phyloP scores from a whole-genome alignment of 352 stramenopile genomes.

The Pythium pyrilobum region DNA sequence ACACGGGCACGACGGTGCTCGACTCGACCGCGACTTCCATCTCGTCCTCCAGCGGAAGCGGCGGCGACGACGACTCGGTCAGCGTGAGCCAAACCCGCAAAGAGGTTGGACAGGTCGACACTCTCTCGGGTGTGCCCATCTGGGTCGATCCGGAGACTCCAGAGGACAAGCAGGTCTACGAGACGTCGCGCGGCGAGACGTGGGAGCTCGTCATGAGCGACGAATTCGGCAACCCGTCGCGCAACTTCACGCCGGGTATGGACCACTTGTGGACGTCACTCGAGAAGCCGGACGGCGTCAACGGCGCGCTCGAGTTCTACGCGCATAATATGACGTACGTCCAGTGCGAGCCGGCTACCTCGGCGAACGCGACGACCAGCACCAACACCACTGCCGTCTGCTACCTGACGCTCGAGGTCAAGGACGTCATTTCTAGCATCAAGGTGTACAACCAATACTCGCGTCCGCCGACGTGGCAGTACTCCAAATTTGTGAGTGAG shows the following conservation, averaged over 20 bases:
- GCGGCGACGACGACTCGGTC: not conserved
- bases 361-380: constrained; percentile 8
- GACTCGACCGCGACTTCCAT: constrained; percentile 1
- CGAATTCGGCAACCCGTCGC: constrained; percentile 76
- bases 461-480: constrained; percentile 44
- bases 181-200: constrained; percentile 35
- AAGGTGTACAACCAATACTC: constrained; percentile 70
- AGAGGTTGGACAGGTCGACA: constrained; percentile 21
- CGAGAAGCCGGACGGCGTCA: constrained; percentile 67
- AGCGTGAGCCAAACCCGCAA: constrained; percentile 14
- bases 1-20: constrained; percentile 1
- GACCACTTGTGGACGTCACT: constrained; percentile 63
- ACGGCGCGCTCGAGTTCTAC: constrained; percentile 57
- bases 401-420: constrained; percentile 55
- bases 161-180: constrained; percentile 32
- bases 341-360: constrained; percentile 28
- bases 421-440: constrained; percentile 48
- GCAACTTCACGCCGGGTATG: constrained; percentile 48
- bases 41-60: constrained; percentile 4
- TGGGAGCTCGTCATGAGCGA: constrained; percentile 90
- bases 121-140: constrained; percentile 34
- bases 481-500: constrained; percentile 40
- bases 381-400: constrained; percentile 26
- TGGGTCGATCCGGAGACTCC: constrained; percentile 66
- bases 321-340: constrained; percentile 61